Evolutionary conservation across 148 eudicot species (phyloP).

Genomic region (Arctostaphylos glauca): DNA sequence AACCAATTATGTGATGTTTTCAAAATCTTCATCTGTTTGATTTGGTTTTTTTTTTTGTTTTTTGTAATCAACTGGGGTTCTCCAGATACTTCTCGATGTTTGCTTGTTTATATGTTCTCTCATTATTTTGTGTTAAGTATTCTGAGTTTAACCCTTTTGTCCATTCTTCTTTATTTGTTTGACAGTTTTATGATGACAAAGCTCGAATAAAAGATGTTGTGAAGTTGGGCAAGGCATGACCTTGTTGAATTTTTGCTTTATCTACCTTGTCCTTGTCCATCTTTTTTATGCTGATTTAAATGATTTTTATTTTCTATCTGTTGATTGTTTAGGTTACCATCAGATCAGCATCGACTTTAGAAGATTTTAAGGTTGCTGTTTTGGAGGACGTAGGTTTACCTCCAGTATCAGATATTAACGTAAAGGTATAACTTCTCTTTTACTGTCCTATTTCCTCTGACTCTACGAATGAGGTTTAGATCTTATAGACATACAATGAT

Average conservation of each 20-base stretch:
- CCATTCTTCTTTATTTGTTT: conserved; percentile 10
- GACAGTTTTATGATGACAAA: conserved; percentile 91
- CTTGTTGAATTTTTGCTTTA: background rate
- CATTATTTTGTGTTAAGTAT: background rate
- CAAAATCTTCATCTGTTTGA: too few species aligned
- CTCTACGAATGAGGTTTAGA: conserved; percentile 2
- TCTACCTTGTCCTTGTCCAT: background rate
- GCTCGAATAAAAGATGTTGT: conserved; percentile 66
- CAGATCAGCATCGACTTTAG: conserved; percentile 60
- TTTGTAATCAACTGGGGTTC: conserved; percentile 7
- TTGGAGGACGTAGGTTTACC: conserved; percentile 43
- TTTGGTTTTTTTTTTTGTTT: background rate
- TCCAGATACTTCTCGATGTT: background rate
- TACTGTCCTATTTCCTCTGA: background rate
- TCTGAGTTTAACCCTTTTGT: background rate
- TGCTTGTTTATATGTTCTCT: background rate
- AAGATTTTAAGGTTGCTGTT: conserved; percentile 66
- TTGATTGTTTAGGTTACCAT: conserved; percentile 46
- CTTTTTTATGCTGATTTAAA: background rate
- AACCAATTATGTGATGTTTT: too few species aligned
- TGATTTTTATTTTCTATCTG: conserved; percentile 16
- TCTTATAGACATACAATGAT: background rate
- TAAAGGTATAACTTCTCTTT: conserved; percentile 49
- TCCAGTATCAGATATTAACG: conserved; percentile 65
- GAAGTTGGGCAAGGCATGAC: conserved; percentile 67